These are phyloP conservation scores for Gaeumannomyces tritici DNA, from an alignment of 2,329 filamentous ascomycete species.

Conservation along the genomic window DNA sequence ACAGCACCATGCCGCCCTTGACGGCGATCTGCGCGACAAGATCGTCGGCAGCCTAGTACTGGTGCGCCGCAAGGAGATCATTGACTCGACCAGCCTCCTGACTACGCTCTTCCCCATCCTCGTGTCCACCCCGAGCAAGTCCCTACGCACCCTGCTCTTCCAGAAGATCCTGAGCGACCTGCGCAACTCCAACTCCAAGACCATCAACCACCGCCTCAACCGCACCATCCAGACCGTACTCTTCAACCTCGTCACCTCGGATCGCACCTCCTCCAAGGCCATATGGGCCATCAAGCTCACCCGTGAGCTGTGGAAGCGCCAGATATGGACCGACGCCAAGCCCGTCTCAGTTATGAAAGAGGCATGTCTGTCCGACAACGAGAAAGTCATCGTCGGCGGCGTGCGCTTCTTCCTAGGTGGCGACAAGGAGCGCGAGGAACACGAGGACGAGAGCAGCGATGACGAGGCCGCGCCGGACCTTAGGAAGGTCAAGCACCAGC, in stretches of 20 bases:
- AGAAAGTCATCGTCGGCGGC: conserved; percentile 82
- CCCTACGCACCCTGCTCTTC: conserved; percentile 72
- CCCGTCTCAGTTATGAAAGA: conserved; percentile 98
- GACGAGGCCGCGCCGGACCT: conserved; percentile 63
- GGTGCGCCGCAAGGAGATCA: conserved; percentile 80
- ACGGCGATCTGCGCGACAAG: conserved; percentile 84
- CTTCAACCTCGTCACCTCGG: conserved; percentile 82
- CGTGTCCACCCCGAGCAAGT: conserved; percentile 79
- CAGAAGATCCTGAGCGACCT: conserved; percentile 87
- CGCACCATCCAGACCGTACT: conserved; percentile 86
- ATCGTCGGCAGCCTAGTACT: conserved; percentile 84
- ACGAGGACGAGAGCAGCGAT: conserved; percentile 80
- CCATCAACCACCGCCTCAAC: conserved; percentile 87
- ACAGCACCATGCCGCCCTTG: conserved; percentile 72
- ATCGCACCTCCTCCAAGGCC: conserved; percentile 74
- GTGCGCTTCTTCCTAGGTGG: conserved; percentile 93
- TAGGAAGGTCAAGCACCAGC: conserved; percentile 71
- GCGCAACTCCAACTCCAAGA: conserved; percentile 75
- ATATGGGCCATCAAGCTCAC: conserved; percentile 96
- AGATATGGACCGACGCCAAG: conserved; percentile 86
- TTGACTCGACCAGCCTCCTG: conserved; percentile 74
- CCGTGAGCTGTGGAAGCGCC: conserved; percentile 89
- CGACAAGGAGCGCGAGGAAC: conserved; percentile 89
- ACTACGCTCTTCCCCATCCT: conserved; percentile 93
- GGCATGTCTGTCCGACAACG: conserved; percentile 74